These are phyloP conservation scores for Tetraselmis striata DNA, from an alignment of 139 green algal species.

Conservation along the genomic window DNA sequence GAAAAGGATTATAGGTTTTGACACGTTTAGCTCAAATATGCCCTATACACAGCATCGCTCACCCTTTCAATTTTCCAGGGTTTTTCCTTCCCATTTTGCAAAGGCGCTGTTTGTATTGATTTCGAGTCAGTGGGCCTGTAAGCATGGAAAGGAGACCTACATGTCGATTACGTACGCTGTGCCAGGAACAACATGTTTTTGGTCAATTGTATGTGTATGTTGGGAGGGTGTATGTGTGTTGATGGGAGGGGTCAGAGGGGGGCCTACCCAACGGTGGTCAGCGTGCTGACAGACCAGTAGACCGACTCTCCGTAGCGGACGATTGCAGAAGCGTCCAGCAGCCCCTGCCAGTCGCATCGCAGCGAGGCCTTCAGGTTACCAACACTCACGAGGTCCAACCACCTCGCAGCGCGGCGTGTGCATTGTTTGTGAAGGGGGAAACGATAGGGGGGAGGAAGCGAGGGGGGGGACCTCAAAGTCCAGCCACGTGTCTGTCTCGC, in stretches of 20 bases:
- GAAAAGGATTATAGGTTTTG: too few relatives aligned
- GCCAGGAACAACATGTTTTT: neutral
- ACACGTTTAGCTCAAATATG: too few relatives aligned
- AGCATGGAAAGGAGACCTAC: too few relatives aligned
- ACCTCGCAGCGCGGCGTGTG: neutral
- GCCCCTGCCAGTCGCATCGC: neutral
- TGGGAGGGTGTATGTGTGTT: neutral
- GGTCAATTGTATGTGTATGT: neutral
- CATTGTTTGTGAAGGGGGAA: too few relatives aligned
- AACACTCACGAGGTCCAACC: too few relatives aligned
- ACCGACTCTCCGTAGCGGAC: neutral
- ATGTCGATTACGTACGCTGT: too few relatives aligned
- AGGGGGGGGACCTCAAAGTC: neutral
- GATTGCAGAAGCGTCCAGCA: neutral
- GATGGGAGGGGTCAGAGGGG: neutral
- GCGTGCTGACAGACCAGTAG: neutral
- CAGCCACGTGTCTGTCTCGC: neutral
- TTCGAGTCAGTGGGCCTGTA: neutral
- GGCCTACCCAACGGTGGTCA: neutral
- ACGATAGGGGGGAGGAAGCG: too few relatives aligned
- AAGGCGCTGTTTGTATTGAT: too few relatives aligned
- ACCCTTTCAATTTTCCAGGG: too few relatives aligned
- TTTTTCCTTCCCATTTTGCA: too few relatives aligned
- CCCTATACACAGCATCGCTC: too few relatives aligned
- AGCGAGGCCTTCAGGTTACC: neutral